Base-by-base conservation (phyloP, 805 yeast species). In the Candida insectorum region DNA sequence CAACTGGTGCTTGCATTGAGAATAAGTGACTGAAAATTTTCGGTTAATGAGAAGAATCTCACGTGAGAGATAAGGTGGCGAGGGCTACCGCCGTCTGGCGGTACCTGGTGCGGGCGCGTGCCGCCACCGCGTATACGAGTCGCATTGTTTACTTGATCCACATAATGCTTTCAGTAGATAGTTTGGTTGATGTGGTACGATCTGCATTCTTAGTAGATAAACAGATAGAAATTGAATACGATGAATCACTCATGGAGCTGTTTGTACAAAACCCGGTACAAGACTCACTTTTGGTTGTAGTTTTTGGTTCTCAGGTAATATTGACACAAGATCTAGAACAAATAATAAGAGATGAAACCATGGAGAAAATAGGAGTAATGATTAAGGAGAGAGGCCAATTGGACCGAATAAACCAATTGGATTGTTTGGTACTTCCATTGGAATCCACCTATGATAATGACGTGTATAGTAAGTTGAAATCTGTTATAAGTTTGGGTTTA, bases 401-500 rank as follows among this genome's bases (percentile, higher is more conserved):
- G 10, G 27, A 37, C 9, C 26, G 12, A 11, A 9, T 21, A 14
- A 31, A 19, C 12, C 34, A 19, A 13, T 17, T 42, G 5, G 40
- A 42, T 16, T 11, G 31, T 15, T 10, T 42, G 13, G 20, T 31
- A 9, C 31, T 42, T 5, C 39, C 43, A 4, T 26, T 35, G 24
- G 13, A 18, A 5, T 12, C 21, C 16, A 6, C 26, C 29, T 26
- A 35, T 25, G 29, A 34, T 25, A 43, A 42, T 37, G 58, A 50
- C 6, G 40, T 69, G 2, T 71, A 71, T 37, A 82, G 80, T 30
- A 64, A 69, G 17, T 49, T 88, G n/a, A 67, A 78, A 44, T 62
- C 77, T 0, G 56, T 89, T 17, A 55, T 87, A 15, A 72, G 71
- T 33, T 58, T 73, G 24, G 94, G 88, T 2, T 62, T 87, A 15